Evolutionary conservation across 345 rosid genomes (phyloP), one percentile per base, ranked within the genome.

Genomic region (Boechera retrofracta): DNA sequence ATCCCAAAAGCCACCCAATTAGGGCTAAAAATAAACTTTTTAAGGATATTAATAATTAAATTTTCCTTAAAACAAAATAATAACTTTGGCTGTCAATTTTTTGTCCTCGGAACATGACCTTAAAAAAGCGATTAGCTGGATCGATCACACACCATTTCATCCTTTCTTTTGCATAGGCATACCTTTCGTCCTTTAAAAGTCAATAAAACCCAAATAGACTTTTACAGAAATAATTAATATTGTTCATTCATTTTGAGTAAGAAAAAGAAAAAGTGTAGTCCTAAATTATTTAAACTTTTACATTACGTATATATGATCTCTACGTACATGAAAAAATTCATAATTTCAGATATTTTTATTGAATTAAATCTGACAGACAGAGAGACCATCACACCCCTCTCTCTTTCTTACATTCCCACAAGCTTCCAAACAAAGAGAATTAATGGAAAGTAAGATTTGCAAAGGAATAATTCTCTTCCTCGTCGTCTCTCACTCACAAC

Each of bases 361-460:
- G 58, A 69, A 54, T 15, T 31, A 63, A 70, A 57, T 77, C 71
- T 77, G 80, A 77, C 75, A 71, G 72, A 64, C 67, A 77, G 72
- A 65, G 53, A 77, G 77, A 71, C 74, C 72, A 77, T 71, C 55
- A 77, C 81, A 64, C 72, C 15, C 55, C 42, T 63, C 71, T 79
- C 76, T 78, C 77, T 74, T 63, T 64, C 89, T 83, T 83, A 81
- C 86, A 83, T 80, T 84, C 67, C 76, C 89, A 87, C 92, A 87
- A 90, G 80, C 91, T 90, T 88, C 97, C 96, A 88, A 94, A 91
- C 91, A 77, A 86, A 84, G 90, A 83, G 94, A 89, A 89, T 89
- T 88, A 83, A 85, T 86, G 86, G 95, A 93, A 93, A 91, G 92
- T 91, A 84, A 82, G 97, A 86, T 86, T 89, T 83, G 79, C 87